phyloP scores from a whole-genome alignment of 192 early-diverging fungal species.

The Backusella psychrophila region DNA sequence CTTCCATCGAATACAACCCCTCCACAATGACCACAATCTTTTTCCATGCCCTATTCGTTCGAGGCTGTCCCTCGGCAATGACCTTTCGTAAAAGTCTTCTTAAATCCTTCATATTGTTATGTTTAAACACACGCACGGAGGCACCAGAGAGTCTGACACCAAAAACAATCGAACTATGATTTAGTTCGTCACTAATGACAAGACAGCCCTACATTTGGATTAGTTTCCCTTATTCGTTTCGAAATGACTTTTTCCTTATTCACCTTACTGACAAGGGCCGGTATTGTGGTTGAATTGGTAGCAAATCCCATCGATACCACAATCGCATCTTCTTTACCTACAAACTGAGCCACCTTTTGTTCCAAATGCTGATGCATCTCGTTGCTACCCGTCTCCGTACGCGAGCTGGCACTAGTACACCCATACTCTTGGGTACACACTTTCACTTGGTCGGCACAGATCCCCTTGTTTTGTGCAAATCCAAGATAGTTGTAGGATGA shows the following conservation, averaged over 20 bases:
- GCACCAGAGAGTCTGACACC: slow-evolving; percentile 83
- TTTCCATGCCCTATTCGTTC: slow-evolving; percentile 92
- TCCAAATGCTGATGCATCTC: slow-evolving; percentile 71
- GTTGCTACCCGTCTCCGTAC: slow-evolving; percentile 63
- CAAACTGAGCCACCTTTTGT: slow-evolving; percentile 72
- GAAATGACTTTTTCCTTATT: background rate
- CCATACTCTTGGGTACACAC: slow-evolving; percentile 60
- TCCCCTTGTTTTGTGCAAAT: slow-evolving; percentile 84
- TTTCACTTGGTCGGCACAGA: slow-evolving; percentile 86
- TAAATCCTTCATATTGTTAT: slow-evolving; percentile 76
- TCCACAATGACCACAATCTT: slow-evolving; percentile 92
- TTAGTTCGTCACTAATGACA: slow-evolving; percentile 85
- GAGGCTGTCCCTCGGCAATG: slow-evolving; percentile 86
- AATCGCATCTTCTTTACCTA: slow-evolving; percentile 81
- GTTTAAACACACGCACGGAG: slow-evolving; percentile 79
- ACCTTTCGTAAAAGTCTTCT: slow-evolving; percentile 70
- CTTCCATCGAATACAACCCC: slow-evolving; percentile 93
- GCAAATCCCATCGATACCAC: slow-evolving; percentile 89
- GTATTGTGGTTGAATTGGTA: slow-evolving; percentile 86
- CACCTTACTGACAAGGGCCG: slow-evolving; percentile 63
- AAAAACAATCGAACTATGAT: slow-evolving; percentile 84
- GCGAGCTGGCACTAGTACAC: slow-evolving; percentile 54
- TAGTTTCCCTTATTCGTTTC: background rate
- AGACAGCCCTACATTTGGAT: slow-evolving; percentile 62
- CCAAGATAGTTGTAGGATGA: slow-evolving; percentile 94